Evolutionary conservation across 1,284 basidiomycete genomes (phyloP).

Genomic region (Ceratobasidium theobromae): DNA sequence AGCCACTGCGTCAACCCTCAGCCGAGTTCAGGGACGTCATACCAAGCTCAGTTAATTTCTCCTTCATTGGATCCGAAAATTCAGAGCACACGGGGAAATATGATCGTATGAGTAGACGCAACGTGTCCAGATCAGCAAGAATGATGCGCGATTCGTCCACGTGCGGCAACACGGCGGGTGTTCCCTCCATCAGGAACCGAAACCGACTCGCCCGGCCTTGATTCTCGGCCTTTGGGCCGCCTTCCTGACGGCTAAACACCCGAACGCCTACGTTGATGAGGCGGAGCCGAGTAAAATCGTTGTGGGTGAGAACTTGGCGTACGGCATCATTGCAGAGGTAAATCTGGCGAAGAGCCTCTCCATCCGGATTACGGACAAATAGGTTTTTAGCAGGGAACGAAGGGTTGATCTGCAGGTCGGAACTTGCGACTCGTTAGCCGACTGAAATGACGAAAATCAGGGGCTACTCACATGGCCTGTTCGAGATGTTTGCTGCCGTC

Average conservation of each 20-base stretch:
- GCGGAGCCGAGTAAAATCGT: slow-evolving; percentile 83
- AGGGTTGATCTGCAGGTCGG: slow-evolving; percentile 64
- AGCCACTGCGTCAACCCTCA: slow-evolving; percentile 24
- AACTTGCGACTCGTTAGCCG: slow-evolving; percentile 1
- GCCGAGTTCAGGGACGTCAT: too few species aligned
- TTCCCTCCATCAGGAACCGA: slow-evolving; percentile 81
- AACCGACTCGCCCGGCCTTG: slow-evolving; percentile 45
- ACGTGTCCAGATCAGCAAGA: slow-evolving; percentile 56
- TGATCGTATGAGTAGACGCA: slow-evolving; percentile 68
- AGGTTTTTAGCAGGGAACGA: slow-evolving; percentile 75
- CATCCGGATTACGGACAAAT: slow-evolving; percentile 85
- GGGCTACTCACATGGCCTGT: slow-evolving; percentile 61
- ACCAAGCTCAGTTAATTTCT: slow-evolving; percentile 42
- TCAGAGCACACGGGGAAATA: slow-evolving; percentile 78
- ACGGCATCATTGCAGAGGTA: slow-evolving; percentile 89
- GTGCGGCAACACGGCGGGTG: slow-evolving; percentile 81
- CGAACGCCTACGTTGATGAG: slow-evolving; percentile 92
- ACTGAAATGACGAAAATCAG: not conserved
- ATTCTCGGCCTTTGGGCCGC: slow-evolving; percentile 38
- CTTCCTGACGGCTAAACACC: slow-evolving; percentile 58
- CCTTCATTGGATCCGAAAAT: slow-evolving; percentile 53
- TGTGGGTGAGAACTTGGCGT: slow-evolving; percentile 75
- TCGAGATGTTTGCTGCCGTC: slow-evolving; percentile 69
- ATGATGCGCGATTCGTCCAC: slow-evolving; percentile 67
- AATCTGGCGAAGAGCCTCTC: slow-evolving; percentile 75